Base-by-base conservation (phyloP, 2,329 filamentous ascomycete species). In the Parascedosporium putredinis region DNA sequence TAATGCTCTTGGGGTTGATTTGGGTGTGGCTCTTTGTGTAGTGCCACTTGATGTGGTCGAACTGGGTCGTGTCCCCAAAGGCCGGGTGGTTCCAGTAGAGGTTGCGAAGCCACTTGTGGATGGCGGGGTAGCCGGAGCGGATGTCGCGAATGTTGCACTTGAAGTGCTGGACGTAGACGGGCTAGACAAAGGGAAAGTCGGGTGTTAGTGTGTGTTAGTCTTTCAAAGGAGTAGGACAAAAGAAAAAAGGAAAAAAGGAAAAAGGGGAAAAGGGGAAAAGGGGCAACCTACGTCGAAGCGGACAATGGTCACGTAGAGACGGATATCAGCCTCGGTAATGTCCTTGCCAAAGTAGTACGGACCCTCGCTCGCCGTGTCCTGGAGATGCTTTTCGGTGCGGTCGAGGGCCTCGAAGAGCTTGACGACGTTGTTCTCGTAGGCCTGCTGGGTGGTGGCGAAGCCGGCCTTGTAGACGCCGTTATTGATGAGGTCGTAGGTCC, bases 21-120 rank as follows among this genome's bases (percentile, higher is more conserved):
- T 84, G 75, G 8, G 72, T 73, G 59, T 81, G 77, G 56, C 75
- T 80, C 58, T 73, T 70, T 53, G 78, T 79, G 63, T 79, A 80
- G 63, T 83, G 80, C 64, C 72, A 84, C 78, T 95, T 96, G 71
- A 97, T 97, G 69, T 98, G 93, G 65, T 94, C 79, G 64, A 95
- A 95, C 65, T 96, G 79, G 20, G 90, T 95, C 53, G 89, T 93
- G 47, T 86, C 79, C 55, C 72, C 71, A 69, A 95, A 96, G 2
- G 88, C 88, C 0, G 81, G 73, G 22, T 81, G 64, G 57, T 84
- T 83, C 89, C 89, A 95, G 71, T 95, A 96, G 58, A 95, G 69
- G 60, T 83, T 76, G 50, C 86, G 76, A 68, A 95, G 66, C 89
- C 90, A 96, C 52, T 69, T 71, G 70, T 96, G 87, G 52, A 95